Evolutionary conservation across 2,329 filamentous ascomycete species (phyloP).

Genomic region (Botryosphaeria dothidea): DNA sequence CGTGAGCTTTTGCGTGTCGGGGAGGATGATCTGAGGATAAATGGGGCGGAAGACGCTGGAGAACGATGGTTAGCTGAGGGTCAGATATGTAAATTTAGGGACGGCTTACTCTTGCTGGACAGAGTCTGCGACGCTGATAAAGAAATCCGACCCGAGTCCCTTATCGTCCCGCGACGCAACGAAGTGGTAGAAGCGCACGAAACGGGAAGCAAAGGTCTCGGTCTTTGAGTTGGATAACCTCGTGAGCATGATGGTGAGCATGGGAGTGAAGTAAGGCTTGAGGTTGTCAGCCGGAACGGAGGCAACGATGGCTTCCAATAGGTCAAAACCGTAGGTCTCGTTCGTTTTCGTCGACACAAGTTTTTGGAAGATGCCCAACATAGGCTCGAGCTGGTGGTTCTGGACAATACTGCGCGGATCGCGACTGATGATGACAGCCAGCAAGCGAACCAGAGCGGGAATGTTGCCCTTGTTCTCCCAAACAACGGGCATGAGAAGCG

Average conservation of each 20-base stretch:
- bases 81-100: neutral
- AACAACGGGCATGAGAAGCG: conserved; percentile 75
- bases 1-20: conserved; percentile 83
- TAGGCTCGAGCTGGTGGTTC: conserved; percentile 79
- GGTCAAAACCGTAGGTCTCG: conserved; percentile 83
- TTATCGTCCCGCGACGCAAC: conserved; percentile 76
- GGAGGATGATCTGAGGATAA: conserved; percentile 84
- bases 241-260: conserved; percentile 80
- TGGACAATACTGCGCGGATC: conserved; percentile 71
- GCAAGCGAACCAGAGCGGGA: conserved; percentile 81
- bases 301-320: conserved; percentile 77
- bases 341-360: conserved; percentile 79
- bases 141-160: conserved; percentile 89
- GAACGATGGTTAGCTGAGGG: neutral
- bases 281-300: conserved; percentile 73
- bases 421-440: conserved; percentile 81
- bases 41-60: conserved; percentile 74
- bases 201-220: conserved; percentile 81
- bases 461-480: conserved; percentile 95
- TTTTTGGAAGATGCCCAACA: conserved; percentile 95
- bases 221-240: conserved; percentile 71
- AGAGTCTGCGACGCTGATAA: conserved; percentile 79
- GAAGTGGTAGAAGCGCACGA: conserved; percentile 93
- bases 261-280: conserved; percentile 74
- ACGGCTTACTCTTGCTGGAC: conserved; percentile 66